phyloP scores from a whole-genome alignment of 116 monocot genomes.

The Iris pallida region DNA sequence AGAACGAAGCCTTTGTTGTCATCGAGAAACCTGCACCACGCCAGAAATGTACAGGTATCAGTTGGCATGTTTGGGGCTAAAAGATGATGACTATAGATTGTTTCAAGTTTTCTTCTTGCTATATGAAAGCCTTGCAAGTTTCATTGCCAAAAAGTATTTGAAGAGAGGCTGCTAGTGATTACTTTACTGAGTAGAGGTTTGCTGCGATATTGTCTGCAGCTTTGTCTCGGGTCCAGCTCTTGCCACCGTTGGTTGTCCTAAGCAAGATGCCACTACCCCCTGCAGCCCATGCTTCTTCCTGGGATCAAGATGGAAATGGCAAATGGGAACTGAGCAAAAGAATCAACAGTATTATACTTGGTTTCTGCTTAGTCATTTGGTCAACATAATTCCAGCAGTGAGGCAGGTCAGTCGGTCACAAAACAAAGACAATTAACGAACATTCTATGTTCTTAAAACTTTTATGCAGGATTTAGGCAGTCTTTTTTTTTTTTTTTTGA shows the following conservation, averaged over 20 bases:
- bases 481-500: too few species aligned
- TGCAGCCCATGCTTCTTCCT: constrained; percentile 99
- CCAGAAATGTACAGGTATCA: neutral
- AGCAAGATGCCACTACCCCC: constrained; percentile 84
- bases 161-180: constrained; percentile 7
- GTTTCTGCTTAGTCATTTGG: too few species aligned
- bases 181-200: constrained; percentile 95
- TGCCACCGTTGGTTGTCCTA: constrained; percentile 86
- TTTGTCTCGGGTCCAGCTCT: constrained; percentile 84
- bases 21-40: constrained; percentile 51
- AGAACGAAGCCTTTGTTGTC: constrained; percentile 83
- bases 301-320: constrained; percentile 8
- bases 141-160: too few species aligned
- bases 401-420: too few species aligned
- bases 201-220: constrained; percentile 92
- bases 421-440: too few species aligned
- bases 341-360: too few species aligned
- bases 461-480: too few species aligned
- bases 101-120: neutral
- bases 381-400: too few species aligned
- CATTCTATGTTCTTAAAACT: too few species aligned
- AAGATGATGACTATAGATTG: neutral
- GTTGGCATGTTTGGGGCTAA: neutral
- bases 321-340: neutral
- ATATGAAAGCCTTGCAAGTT: neutral